phyloP scores from a whole-genome alignment of 177 flowering plant species.

The Telopea speciosissima region DNA sequence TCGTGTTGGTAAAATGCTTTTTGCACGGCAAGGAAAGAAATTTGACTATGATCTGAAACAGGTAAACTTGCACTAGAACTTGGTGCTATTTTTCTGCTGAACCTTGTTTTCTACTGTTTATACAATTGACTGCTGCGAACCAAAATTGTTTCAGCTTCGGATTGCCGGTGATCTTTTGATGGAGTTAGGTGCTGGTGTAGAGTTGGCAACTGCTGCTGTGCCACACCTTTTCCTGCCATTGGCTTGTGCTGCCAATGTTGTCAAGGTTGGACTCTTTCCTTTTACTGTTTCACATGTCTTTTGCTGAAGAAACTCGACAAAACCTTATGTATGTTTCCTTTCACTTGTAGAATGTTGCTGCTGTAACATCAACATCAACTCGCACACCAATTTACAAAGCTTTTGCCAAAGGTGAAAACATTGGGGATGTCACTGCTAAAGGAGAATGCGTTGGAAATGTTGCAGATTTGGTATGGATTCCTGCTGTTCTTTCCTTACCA shows the following conservation, averaged over 20 bases:
- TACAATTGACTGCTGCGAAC: neutral
- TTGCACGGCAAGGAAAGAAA: conserved; percentile 93
- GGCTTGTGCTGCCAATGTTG: conserved; percentile 98
- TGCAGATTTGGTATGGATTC: conserved; percentile 80
- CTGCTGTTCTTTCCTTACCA: neutral
- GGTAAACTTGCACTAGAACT: conserved; percentile 29
- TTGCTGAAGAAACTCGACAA: neutral
- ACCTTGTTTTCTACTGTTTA: neutral
- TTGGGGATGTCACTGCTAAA: conserved; percentile 99
- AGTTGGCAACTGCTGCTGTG: conserved; percentile 87
- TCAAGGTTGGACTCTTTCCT: conserved; percentile 47
- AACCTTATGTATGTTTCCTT: conserved; percentile 6
- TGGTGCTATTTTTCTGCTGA: neutral
- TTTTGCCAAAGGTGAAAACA: conserved; percentile 97
- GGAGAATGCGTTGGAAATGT: conserved; percentile 98
- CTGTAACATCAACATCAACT: conserved; percentile 98
- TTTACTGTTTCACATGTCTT: neutral
- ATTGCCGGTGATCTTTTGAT: conserved; percentile 93
- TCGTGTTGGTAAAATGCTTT: conserved; percentile 96
- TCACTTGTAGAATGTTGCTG: conserved; percentile 75
- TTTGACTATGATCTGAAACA: conserved; percentile 97
- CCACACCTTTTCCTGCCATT: conserved; percentile 96
- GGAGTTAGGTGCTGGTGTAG: conserved; percentile 98
- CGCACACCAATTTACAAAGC: conserved; percentile 99
- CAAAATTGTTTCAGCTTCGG: conserved; percentile 54